Evolutionary conservation across 108 stramenopile genomes (phyloP).

Genomic region (Fragilariopsis cylindrus): DNA sequence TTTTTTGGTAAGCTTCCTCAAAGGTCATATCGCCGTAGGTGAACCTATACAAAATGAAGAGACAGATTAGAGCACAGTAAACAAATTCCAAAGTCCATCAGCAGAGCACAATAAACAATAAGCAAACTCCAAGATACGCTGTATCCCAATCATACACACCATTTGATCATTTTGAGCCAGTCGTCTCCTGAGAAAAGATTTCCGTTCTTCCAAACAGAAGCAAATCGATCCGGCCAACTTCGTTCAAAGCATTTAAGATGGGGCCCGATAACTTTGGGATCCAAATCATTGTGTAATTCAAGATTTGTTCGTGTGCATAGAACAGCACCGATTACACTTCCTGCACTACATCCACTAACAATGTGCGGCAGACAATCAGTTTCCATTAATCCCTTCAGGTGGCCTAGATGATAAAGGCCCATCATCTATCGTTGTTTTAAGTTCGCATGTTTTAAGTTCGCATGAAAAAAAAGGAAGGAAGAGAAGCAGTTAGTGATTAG

Average conservation of each 20-base stretch:
- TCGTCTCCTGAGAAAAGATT: slow-evolving; percentile 73
- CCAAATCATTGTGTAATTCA: slow-evolving; percentile 77
- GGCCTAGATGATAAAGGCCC: slow-evolving; percentile 95
- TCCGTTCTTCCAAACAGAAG: slow-evolving; percentile 51
- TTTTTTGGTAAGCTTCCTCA: slow-evolving; percentile 95
- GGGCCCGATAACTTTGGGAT: slow-evolving; percentile 51
- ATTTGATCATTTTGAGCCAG: slow-evolving; percentile 70
- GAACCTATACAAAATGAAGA: slow-evolving; percentile 33
- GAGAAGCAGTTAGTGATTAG: background rate
- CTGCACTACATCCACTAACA: slow-evolving; percentile 94
- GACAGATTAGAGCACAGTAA: no score
- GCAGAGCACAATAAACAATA: no score
- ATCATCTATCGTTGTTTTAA: slow-evolving; percentile 30
- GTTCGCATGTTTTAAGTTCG: no score
- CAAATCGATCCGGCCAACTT: slow-evolving; percentile 65
- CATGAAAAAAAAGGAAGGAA: background rate
- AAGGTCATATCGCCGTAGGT: slow-evolving; percentile 92
- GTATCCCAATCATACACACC: slow-evolving; percentile 29
- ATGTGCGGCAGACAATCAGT: slow-evolving; percentile 88
- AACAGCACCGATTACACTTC: slow-evolving; percentile 90
- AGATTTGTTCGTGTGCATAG: slow-evolving; percentile 91
- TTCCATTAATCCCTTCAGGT: slow-evolving; percentile 82
- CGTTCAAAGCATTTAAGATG: slow-evolving; percentile 69
- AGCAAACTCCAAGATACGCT: background rate
- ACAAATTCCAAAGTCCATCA: no score